Evolutionary conservation across 345 rosid genomes (phyloP).

Genomic region (Pistacia vera): DNA sequence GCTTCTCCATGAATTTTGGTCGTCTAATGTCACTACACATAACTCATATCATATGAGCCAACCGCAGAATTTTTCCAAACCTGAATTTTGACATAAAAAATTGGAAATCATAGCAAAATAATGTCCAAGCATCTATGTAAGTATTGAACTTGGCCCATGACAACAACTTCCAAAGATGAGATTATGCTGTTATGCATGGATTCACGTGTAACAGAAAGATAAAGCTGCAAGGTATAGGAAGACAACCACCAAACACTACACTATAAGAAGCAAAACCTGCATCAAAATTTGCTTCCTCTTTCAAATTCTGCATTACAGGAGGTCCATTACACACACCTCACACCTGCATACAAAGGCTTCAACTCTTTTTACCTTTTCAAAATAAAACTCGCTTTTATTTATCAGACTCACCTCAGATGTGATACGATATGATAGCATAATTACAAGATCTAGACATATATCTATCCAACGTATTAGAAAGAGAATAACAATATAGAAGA

Average conservation of each 20-base stretch:
- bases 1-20: not conserved
- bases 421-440: not conserved
- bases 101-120: not conserved
- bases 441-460: not conserved
- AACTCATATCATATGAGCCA: conserved; percentile 46
- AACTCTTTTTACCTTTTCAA: not conserved
- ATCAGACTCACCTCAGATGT: not conserved
- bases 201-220: not conserved
- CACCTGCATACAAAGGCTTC: conserved; percentile 52
- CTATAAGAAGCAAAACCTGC: conserved; percentile 64
- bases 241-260: conserved; percentile 31
- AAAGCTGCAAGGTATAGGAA: not conserved
- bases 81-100: conserved; percentile 25
- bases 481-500: not conserved
- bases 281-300: conserved; percentile 73
- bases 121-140: not conserved
- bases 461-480: not conserved
- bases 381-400: not conserved
- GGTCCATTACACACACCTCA: conserved; percentile 76
- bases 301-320: conserved; percentile 60
- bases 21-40: conserved; percentile 20
- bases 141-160: not conserved
- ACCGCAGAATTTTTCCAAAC: conserved; percentile 29
- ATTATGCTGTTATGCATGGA: not conserved
- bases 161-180: not conserved